Evolutionary conservation across 2,329 filamentous ascomycete species (phyloP).

Genomic region (Cytospora leucostoma): DNA sequence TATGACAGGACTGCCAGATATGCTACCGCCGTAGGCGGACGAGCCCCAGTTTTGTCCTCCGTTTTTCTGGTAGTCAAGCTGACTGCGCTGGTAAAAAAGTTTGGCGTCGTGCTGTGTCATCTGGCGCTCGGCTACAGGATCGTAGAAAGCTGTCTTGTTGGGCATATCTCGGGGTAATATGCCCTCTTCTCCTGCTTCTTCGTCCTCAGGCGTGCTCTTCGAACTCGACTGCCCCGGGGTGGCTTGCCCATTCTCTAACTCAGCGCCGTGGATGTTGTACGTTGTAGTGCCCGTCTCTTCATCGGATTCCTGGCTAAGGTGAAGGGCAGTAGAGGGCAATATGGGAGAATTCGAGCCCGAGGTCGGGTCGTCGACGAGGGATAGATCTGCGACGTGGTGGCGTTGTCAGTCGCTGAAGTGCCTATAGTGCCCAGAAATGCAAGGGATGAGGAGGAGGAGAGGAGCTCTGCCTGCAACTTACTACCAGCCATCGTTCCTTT

Average conservation of each 20-base stretch:
- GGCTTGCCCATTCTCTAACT: constrained; percentile 34
- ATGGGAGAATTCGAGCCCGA: constrained; percentile 41
- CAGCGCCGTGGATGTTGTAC: constrained; percentile 37
- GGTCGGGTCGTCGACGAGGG: constrained; percentile 34
- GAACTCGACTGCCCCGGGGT: constrained; percentile 7
- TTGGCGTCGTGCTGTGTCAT: constrained; percentile 95
- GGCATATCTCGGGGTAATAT: constrained; percentile 64
- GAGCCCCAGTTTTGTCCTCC: constrained; percentile 41
- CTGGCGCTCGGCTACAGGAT: constrained; percentile 89
- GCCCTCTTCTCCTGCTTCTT: constrained; percentile 48
- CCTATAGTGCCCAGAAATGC: neutral
- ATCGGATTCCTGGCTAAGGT: constrained; percentile 41
- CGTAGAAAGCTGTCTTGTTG: constrained; percentile 83
- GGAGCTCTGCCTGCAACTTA: constrained; percentile 20
- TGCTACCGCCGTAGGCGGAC: constrained; percentile 41
- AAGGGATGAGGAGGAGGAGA: constrained; percentile 1
- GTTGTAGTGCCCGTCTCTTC: constrained; percentile 39
- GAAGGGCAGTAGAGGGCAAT: constrained; percentile 35
- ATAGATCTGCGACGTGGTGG: constrained; percentile 30
- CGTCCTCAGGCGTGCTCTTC: constrained; percentile 23
- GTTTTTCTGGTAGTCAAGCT: constrained; percentile 56
- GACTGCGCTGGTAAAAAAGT: constrained; percentile 90
- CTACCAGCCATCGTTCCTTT: constrained; percentile 30
- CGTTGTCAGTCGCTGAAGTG: constrained; percentile 5
- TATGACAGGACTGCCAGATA: constrained; percentile 50